These are phyloP conservation scores for Sutorius australiensis DNA, from an alignment of 768 basidiomycete species.

Conservation along the genomic window DNA sequence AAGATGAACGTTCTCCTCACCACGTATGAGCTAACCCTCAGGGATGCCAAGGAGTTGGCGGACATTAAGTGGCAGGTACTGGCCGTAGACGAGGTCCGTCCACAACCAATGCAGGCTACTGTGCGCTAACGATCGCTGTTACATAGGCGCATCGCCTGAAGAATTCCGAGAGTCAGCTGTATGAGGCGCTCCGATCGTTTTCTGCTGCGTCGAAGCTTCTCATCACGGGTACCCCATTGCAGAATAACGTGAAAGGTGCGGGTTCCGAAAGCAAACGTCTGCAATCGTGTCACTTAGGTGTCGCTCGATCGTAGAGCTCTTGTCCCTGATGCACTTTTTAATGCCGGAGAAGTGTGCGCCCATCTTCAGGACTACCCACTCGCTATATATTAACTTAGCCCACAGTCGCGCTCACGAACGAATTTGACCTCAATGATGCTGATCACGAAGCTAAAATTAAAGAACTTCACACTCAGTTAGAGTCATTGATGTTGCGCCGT, in stretches of 20 bases:
- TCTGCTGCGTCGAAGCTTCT: conserved; percentile 87
- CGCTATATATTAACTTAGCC: conserved; percentile 8
- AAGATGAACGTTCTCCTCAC: conserved; percentile 97
- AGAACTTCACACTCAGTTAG: conserved; percentile 89
- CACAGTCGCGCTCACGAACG: conserved; percentile 85
- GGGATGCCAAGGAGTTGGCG: conserved; percentile 83
- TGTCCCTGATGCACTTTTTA: conserved; percentile 98
- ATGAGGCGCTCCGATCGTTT: conserved; percentile 90
- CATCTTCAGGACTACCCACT: not conserved
- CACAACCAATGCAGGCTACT: not conserved
- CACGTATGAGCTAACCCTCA: conserved; percentile 92
- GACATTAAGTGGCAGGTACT: conserved; percentile 98
- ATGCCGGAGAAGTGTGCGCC: conserved; percentile 94
- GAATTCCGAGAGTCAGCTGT: conserved; percentile 95
- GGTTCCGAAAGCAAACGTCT: conserved; percentile 2
- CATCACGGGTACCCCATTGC: conserved; percentile 96
- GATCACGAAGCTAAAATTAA: conserved; percentile 96
- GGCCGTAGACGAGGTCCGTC: conserved; percentile 87
- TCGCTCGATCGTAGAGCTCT: conserved; percentile 56
- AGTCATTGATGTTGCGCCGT: conserved; percentile 90
- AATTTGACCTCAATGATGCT: conserved; percentile 90
- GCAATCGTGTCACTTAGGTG: conserved; percentile 7
- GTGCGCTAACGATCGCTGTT: conserved; percentile 14
- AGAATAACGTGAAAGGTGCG: conserved; percentile 97
- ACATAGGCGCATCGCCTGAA: conserved; percentile 91